A percentile compares a stretch with the other conserved stretches of the same genome.
These are phyloP conservation scores for Gracilariopsis chorda DNA, from an alignment of 23 red algal species.

Conservation along the genomic window DNA sequence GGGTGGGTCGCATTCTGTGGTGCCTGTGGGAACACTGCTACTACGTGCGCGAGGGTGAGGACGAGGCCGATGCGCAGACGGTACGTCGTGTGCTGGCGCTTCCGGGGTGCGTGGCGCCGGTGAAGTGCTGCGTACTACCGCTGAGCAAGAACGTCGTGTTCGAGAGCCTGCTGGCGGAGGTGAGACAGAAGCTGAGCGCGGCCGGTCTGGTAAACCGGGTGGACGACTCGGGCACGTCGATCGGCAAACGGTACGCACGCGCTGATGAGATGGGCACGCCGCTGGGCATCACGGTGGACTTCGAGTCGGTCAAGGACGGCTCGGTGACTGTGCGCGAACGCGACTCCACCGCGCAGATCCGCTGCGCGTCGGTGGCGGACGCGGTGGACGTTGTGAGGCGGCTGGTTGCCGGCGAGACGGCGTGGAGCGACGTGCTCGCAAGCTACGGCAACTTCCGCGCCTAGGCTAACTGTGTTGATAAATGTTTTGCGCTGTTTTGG, in stretches of 20 bases:
- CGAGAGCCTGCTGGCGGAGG: conserved; percentile 30
- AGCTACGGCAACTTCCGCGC: no score
- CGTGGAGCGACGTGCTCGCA: background rate
- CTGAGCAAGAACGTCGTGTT: conserved; percentile 85
- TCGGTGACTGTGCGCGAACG: conserved; percentile 93
- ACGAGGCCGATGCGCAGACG: conserved; percentile 55
- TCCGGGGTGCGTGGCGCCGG: conserved; percentile 71
- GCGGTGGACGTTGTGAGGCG: conserved; percentile 33
- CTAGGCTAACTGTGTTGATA: no score
- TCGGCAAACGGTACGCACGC: conserved; percentile 92
- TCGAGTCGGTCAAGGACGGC: conserved; percentile 62
- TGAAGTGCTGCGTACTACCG: conserved; percentile 89
- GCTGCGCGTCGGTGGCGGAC: conserved; percentile 36
- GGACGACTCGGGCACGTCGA: conserved; percentile 86
- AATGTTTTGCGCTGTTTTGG: no score
- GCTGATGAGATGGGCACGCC: conserved; percentile 96
- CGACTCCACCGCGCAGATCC: conserved; percentile 93
- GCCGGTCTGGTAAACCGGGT: conserved; percentile 56
- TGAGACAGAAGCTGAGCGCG: conserved; percentile 28
- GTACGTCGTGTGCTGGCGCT: conserved; percentile 81
- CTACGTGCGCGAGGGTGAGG: conserved; percentile 85
- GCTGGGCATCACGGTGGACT: conserved; percentile 97
- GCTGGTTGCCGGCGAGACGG: background rate
- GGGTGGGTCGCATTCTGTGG: conserved; percentile 90
- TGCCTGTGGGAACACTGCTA: conserved; percentile 97